Base-by-base conservation (phyloP, 208 protist genomes). In the Trypanosoma melophagium region DNA sequence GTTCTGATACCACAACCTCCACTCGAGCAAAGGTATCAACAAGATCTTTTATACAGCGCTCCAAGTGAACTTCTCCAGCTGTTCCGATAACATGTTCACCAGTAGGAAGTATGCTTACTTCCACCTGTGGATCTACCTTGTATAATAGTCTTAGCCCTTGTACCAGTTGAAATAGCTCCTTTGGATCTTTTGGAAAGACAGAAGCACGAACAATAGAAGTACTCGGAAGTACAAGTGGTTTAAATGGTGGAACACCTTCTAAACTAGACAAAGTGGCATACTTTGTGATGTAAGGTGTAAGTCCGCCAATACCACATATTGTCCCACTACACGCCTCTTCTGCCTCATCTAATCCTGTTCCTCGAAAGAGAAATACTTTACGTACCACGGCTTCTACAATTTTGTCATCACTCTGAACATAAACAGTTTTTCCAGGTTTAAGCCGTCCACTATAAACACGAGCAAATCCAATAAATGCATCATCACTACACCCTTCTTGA, bases 11-110 rank as follows among this genome's bases (percentile, higher is more conserved):
- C 12, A 81, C 71, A 35, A 98, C 60, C 54, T 96, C 89, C 25
- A 96, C 82, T 25, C 84, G 76, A 7, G 93, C 89, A 67, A 96
- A 97, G 28, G 89, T 87, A 65, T 95, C 89, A 42, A 97, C 69
- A 49, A 96, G 78, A 64, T 99, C 97, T 50, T 94, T 92, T 60
- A 99, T 58, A 76, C 97, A 99, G 9, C 94, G 79, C 72, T 98
- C 96, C 35, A 98, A 83, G 74, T 99, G 98, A n/a, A 99, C 83
- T 72, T 98, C 97, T 38, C 98, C 98, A 3, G 96, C 91, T 2
- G 97, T 94, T 17, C 90, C 93, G 75, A 99, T 94, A 16, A 99
- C 92, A 71, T 98, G 95, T 69, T 99, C 97, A 12, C 98, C 98
- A 14, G 92, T 98, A 12, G 97, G 89, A 67, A 97, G 83, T 28